Conservation (phyloP, 805 yeast genomes). For the Yarrowia sp. region DNA sequence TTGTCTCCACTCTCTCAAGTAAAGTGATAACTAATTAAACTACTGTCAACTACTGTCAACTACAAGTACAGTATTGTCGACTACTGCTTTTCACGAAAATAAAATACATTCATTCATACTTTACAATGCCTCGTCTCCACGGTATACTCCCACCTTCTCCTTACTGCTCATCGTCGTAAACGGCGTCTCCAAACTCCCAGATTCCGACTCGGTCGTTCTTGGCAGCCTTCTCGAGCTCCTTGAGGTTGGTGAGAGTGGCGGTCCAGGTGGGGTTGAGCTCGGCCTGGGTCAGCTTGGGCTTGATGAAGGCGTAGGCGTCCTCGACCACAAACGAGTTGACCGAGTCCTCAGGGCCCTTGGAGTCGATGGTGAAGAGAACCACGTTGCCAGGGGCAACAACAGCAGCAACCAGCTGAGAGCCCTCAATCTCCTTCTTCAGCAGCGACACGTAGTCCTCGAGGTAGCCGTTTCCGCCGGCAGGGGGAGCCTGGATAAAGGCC, state of each 20-base stretch:
- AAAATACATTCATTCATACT: too few species aligned
- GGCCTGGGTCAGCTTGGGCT: conserved; percentile 44
- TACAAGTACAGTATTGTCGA: too few species aligned
- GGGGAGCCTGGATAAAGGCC: conserved; percentile 64
- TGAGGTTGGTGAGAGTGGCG: conserved; percentile 53
- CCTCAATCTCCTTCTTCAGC: conserved; percentile 61
- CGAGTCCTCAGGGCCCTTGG: conserved; percentile 62
- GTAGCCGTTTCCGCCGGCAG: conserved; percentile 62
- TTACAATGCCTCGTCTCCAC: too few species aligned
- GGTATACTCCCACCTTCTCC: too few species aligned
- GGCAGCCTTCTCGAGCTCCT: conserved; percentile 58
- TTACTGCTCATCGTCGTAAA: conserved; percentile 57
- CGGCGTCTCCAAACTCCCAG: conserved; percentile 79
- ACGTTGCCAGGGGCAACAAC: conserved; percentile 53
- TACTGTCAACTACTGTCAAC: too few species aligned
- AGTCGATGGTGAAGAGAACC: conserved; percentile 63
- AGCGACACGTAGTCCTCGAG: conserved; percentile 60
- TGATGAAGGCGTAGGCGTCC: conserved; percentile 66
- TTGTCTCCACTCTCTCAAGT: too few species aligned
- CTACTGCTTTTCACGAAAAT: too few species aligned
- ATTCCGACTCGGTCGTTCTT: conserved; percentile 63
- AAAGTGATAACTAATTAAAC: too few species aligned
- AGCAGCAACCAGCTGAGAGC: conserved; percentile 59
- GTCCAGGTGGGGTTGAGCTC: conserved; percentile 45
- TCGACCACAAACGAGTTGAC: conserved; percentile 65